Percentiles rank a stretch among this genome's conserved stretches.
These are phyloP conservation scores for Termitomyces sp. DNA, from an alignment of 768 basidiomycete genomes.

Conservation along the genomic window DNA sequence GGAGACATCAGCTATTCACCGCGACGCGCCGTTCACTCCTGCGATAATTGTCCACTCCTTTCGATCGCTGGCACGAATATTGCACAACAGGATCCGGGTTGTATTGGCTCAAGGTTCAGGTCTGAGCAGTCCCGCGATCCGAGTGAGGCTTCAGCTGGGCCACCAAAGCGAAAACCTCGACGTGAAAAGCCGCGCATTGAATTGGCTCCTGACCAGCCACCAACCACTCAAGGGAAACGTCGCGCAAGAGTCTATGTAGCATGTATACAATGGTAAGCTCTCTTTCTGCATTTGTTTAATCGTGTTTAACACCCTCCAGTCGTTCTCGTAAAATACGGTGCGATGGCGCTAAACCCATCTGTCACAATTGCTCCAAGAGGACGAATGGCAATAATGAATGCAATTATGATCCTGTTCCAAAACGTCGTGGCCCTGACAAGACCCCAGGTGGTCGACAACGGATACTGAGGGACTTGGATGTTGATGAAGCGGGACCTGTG, in stretches of 20 bases:
- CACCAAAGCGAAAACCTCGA: slow-evolving; percentile 35
- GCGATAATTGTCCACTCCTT: background rate
- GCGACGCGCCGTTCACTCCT: slow-evolving; percentile 7
- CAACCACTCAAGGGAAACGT: slow-evolving; percentile 76
- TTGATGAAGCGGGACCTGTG: slow-evolving; percentile 22
- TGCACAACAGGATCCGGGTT: background rate
- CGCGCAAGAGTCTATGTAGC: slow-evolving; percentile 74
- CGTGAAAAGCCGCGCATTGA: slow-evolving; percentile 57
- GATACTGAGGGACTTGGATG: slow-evolving; percentile 35
- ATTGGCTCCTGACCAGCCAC: slow-evolving; percentile 70
- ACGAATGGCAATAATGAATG: slow-evolving; percentile 41
- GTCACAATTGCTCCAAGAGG: slow-evolving; percentile 66
- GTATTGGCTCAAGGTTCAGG: background rate
- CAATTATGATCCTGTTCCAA: slow-evolving; percentile 64
- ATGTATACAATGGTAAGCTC: slow-evolving; percentile 66
- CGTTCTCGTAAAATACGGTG: slow-evolving; percentile 78
- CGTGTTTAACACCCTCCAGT: slow-evolving; percentile 27
- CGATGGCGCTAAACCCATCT: slow-evolving; percentile 73
- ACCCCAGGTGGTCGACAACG: slow-evolving; percentile 76
- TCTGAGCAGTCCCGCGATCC: slow-evolving; percentile 1
- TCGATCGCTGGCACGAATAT: background rate
- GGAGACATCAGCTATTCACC: background rate
- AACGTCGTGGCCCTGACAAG: slow-evolving; percentile 77
- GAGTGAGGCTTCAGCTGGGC: background rate
- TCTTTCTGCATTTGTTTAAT: slow-evolving; percentile 1